Evolutionary conservation across 352 stramenopile species (phyloP), one percentile per base, ranked within the genome.

Genomic region (Phytophthora sansomeana): DNA sequence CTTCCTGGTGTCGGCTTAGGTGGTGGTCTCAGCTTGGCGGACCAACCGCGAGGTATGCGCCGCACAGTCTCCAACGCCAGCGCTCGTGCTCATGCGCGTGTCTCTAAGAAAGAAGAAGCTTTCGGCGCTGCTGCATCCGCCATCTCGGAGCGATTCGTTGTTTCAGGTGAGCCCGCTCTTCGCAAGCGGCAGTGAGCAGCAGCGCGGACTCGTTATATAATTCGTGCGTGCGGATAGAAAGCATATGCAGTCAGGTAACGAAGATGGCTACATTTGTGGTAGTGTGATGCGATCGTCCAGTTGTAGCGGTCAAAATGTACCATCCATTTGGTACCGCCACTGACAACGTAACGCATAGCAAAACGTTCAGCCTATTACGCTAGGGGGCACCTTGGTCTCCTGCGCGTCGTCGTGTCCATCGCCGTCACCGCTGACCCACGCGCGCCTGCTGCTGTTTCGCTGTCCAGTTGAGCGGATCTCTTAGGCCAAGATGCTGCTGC

Each of bases 81-180:
- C 24, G 65, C 75, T 26, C 83, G 87, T 14, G 75, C 83, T 6
- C 83, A 92, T 46, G 78, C 87, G 8, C 89, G 80, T 51, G 85
- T 95, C 9, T 92, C 81, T 28, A 93, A 92, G 73, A 93, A 93
- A 60, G 87, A 95, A 26, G 83, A 92, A 42, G 90, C 90, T 67
- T 93, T 95, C 53, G 87, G 87, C 19, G 87, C 87, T 1, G 87
- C 87, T 7, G 87, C 85, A 0, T 92, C 87, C 0, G 85, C 81
- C 41, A 89, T 95, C 59, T 95, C 87, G 6, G 74, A 93, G 65
- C 72, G 87, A 1, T 93, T 93, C 57, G 84, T 88, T 0, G 80
- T 86, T 6, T 81, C 83, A 10, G 72, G 81, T 4, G 55, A 70
- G 21, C 69, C 67, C 29, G 28, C 46, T 28, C 47, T 69, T 16